Evolutionary conservation across 192 early-diverging fungal species (phyloP), one percentile per base, ranked within the genome.

Genomic region (Podila epigama): DNA sequence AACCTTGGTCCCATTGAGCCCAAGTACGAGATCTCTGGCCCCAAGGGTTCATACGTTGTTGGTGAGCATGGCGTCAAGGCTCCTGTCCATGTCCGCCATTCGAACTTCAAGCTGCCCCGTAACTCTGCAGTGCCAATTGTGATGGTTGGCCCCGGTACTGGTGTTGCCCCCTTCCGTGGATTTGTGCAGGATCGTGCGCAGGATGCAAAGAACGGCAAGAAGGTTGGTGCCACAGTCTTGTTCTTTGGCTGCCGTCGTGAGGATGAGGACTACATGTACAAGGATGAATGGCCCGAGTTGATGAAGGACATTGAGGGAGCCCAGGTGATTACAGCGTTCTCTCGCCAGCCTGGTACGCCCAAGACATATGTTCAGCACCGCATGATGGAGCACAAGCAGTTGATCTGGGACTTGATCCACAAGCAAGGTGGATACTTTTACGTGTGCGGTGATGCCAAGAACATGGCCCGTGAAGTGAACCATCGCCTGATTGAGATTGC

Each of bases 91-190:
- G 92, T 99, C 60, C 91, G 98, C 58, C 88, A 91, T 44, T 94
- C 92, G 25, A 84, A 88, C 50, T 99, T 99, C 87, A 91, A 93
- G 48, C 85, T 99, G 53, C 98, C 98, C n/a, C 79, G 86, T 28
- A 91, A 96, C 68, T 73, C 85, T 42, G 64, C 84, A 9, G 70
- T 89, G 12, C 98, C 98, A 18, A 82, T 99, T 64, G 88, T 99
- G 34, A 99, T 99, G 98, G 84, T 99, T 34, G 98, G 98, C 0
- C 98, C 98, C n/a, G 98, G 98, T 51, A 99, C 98, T 5, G 98
- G 98, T 48, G 93, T 99, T 39, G 98, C 98, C 18, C 98, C 98
- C 29, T 98, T 99, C 91, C 89, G 98, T 51, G 98, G 92, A 5
- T 99, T 99, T 69, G 75, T 98, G 12, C 90, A 92, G 58, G 98